Evolutionary conservation across 371 early-diverging fungal genomes (phyloP).

Genomic region (Conidiobolus incongruus): DNA sequence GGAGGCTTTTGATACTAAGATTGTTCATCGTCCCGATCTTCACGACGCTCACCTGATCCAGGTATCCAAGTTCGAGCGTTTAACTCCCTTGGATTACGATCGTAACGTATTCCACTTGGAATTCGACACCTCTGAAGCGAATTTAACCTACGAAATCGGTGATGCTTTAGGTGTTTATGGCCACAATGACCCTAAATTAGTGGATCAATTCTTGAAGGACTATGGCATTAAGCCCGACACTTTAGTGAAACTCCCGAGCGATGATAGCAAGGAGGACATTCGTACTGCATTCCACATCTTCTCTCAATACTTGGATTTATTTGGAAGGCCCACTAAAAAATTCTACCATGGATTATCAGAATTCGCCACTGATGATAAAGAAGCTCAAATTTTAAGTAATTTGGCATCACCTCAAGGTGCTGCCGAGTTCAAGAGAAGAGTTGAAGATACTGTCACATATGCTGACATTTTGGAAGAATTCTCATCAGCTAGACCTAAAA

Average conservation of each 20-base stretch:
- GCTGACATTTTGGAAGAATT: constrained; percentile 72
- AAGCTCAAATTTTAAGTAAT: constrained; percentile 44
- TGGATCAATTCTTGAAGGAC: constrained; percentile 37
- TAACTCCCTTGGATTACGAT: constrained; percentile 70
- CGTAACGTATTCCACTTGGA: constrained; percentile 91
- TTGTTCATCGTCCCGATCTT: constrained; percentile 34
- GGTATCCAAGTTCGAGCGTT: constrained; percentile 48
- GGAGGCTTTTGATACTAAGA: constrained; percentile 36
- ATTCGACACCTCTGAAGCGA: constrained; percentile 57
- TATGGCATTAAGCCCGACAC: constrained; percentile 46
- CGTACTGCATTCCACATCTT: constrained; percentile 60
- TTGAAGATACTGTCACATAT: constrained; percentile 61
- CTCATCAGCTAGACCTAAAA: constrained; percentile 50
- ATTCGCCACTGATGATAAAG: constrained; percentile 40
- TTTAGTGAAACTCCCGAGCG: constrained; percentile 24
- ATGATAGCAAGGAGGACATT: constrained; percentile 21
- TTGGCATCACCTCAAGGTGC: constrained; percentile 52
- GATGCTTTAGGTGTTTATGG: constrained; percentile 87
- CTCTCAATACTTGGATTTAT: constrained; percentile 62
- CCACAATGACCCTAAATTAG: constrained; percentile 55
- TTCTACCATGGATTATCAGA: constrained; percentile 63
- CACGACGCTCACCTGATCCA: constrained; percentile 34
- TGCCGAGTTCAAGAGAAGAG: constrained; percentile 54
- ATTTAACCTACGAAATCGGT: constrained; percentile 69
- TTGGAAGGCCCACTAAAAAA: constrained; percentile 82